phyloP scores from a whole-genome alignment of 2,329 filamentous ascomycete genomes.

The Neopestalotiopsis sp. region DNA sequence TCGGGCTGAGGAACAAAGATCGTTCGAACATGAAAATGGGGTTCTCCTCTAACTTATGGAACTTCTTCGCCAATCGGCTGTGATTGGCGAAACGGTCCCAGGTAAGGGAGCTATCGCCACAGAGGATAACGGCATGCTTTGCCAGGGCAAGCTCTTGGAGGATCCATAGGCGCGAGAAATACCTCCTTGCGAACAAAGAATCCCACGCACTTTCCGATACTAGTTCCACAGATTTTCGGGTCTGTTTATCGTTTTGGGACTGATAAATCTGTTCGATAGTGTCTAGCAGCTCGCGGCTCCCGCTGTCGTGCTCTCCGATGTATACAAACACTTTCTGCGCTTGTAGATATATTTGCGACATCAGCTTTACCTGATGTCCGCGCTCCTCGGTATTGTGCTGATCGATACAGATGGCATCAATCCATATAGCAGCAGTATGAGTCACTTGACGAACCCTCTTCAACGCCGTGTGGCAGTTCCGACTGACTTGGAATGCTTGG shows the following conservation, averaged over 20 bases:
- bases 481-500: background rate
- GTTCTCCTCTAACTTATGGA: background rate
- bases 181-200: background rate
- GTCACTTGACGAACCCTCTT: background rate
- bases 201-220: background rate
- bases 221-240: too few relatives aligned
- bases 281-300: background rate
- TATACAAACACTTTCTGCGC: background rate
- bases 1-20: background rate
- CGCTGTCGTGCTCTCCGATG: background rate
- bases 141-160: background rate
- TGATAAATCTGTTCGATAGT: too few relatives aligned
- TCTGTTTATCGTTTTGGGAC: too few relatives aligned
- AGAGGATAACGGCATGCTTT: background rate
- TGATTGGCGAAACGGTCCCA: background rate
- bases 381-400: background rate
- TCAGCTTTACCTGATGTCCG: background rate
- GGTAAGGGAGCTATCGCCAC: background rate
- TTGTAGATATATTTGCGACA: background rate
- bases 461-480: background rate
- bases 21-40: background rate
- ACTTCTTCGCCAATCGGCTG: too few relatives aligned
- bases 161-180: background rate
- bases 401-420: background rate
- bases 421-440: background rate